Evolutionary conservation across 2,329 filamentous ascomycete genomes (phyloP), one percentile per base, ranked within the genome.

Genomic region (Coniella lustricola): DNA sequence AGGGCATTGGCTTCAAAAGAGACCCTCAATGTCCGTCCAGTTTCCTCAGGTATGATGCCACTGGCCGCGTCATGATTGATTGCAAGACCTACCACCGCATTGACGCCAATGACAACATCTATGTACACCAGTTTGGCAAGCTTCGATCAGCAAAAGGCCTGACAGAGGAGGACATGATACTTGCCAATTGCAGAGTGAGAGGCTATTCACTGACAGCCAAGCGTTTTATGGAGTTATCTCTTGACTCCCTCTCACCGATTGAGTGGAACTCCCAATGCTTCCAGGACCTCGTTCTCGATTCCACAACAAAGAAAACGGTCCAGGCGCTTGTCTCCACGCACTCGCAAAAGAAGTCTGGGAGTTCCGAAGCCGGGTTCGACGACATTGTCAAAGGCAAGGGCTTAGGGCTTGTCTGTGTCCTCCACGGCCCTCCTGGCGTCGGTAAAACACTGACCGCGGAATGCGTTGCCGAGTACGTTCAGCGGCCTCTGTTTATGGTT

Each of bases 371-470:
- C 35, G 38, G 41, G 9, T 54, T 58, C 14, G 52, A 54, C 20
- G 56, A 58, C 36, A 52, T 58, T 36, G 50, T 58, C 33, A 50
- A 52, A 17, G 55, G 51, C 57, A 57, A 58, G 34, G 56, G 59
- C 16, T 50, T 52, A 18, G 56, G 56, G 8, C 55, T 58, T 4
- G 48, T 58, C 14, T 52, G 53, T 3, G 58, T 63, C 1, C 55
- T 63, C 1, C 58, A 60, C 42, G 59, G 62, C 3, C 60, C 61
- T 14, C 63, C 64, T 0, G 65, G 64, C 16, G 57, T 63, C 12
- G 64, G 64, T 1, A 67, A 67, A 49, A 67, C 64, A 3, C 51
- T 67, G 39, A 67, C 63, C 3, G 64, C 63, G 8, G 63, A 67
- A 51, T 59, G 61, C 3, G 59, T 68, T 7, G 62, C 64, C 3